Conservation (phyloP, 2,329 filamentous ascomycete species). For the Clonostachys chloroleuca region DNA sequence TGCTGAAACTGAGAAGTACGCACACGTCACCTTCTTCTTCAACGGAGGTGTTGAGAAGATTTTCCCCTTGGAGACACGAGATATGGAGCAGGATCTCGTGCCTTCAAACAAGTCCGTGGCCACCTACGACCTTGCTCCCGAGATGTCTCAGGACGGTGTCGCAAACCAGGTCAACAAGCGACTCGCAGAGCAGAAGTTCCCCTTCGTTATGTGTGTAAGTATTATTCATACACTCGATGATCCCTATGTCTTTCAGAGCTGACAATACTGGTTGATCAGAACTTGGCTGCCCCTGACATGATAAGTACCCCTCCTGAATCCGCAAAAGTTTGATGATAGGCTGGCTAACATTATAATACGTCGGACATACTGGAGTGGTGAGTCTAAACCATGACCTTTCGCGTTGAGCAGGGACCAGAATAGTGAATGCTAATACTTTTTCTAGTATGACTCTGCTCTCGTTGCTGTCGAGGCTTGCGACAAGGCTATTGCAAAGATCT, state of each 20-base stretch:
- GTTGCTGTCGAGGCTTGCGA: slow-evolving; percentile 83
- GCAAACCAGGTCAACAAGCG: slow-evolving; percentile 87
- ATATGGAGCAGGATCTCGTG: slow-evolving; percentile 74
- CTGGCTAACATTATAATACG: slow-evolving; percentile 23
- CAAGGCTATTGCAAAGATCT: slow-evolving; percentile 87
- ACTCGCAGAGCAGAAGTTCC: slow-evolving; percentile 78
- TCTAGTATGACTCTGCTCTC: slow-evolving; percentile 79
- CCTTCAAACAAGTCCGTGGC: slow-evolving; percentile 85
- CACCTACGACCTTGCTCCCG: slow-evolving; percentile 91
- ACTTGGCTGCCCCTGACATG: slow-evolving; percentile 99
- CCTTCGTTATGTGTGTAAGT: slow-evolving; percentile 74
- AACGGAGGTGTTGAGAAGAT: slow-evolving; percentile 98
- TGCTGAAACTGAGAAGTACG: slow-evolving; percentile 98
- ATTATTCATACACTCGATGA: neutral
- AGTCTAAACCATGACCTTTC: neutral
- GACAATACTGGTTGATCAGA: slow-evolving; percentile 45
- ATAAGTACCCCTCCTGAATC: neutral
- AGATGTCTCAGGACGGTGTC: slow-evolving; percentile 91
- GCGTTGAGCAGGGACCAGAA: neutral
- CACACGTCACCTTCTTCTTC: slow-evolving; percentile 99
- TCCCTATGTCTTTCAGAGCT: neutral
- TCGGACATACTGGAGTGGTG: slow-evolving; percentile 87
- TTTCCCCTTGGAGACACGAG: slow-evolving; percentile 85
- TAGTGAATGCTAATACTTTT: neutral
- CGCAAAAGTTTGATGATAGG: neutral